Base-by-base conservation (phyloP, 2,329 filamentous ascomycete species). In the Fusarium mundagurra region DNA sequence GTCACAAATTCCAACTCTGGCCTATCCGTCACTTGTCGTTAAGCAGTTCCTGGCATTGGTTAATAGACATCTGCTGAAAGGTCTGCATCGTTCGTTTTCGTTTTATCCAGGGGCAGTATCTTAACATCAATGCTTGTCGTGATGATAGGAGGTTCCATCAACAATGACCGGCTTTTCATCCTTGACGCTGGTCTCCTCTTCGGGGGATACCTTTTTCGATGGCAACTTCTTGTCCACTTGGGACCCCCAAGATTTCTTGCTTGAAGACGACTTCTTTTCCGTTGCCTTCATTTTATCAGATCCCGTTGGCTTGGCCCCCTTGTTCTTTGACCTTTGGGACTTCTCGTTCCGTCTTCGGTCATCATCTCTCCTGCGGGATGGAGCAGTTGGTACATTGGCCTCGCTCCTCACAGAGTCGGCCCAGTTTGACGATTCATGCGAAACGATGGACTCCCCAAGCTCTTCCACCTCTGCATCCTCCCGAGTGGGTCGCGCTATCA, bases 401-500 rank as follows among this genome's bases (percentile, higher is more conserved):
- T 72, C 60, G 12, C 36, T n/a, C 8, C 18, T 14, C n/a, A 47
- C 55, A 8, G 38, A 17, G 43, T 64, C 59, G 29, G 22, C 43
- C 44, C 54, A 58, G 33, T 31, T 59, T 33, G 43, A 39, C n/a
- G 34, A 48, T 39, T 67, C 62, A 47, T 47, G 43, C 47, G 43
- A 53, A 29, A 33, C 38, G 27, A 22, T 44, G 27, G 53, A 27
- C 51, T 72, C 72, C n/a, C 27, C 34, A 24, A 51, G 31, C 57
- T 69, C 73, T 33, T 53, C 59, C 39, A 38, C 61, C 18, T 47
- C 64, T 31, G 67, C 72, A 27, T 72, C 73, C 58, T 79, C 76
- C 18, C 53, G 63, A 29, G 72, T 64, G 48, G 76, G 61, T 24
- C 76, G 75, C 24, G 78, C 78, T 33, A 64, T 64, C 27, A 82